Evolutionary conservation across 306 rosid species (phyloP), one percentile per base, ranked within the genome.

Genomic region (Geum urbanum): DNA sequence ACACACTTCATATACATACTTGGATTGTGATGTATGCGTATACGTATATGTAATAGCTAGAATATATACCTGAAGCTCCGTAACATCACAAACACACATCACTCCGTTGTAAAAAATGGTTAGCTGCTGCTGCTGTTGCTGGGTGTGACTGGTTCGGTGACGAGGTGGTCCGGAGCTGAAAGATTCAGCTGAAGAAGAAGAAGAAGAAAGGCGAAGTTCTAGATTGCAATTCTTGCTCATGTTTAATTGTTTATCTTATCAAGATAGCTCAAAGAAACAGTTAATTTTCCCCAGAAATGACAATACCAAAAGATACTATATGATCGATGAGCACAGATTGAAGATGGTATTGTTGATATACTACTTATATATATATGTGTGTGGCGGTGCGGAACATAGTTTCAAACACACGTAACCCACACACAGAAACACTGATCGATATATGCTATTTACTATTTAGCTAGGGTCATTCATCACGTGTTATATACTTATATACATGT

Each of bases 91-190:
- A 64, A 83, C 88, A 39, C 86, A 91, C 71, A 89, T 83, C 66
- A 76, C 77, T 6, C 86, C 97, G 37, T 85, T 84, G 77, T 87
- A 91, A 81, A 91, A 82, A 57, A 87, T 82, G 22, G 96, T 91
- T 0, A 91, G 74, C 48, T 69, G 81, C 8, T 79, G 89, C 4
- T 52, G 56, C 52, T 58, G 24, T 16, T 4, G 0, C 8, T 4
- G 14, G 50, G 19, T 20, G 69, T 85, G 66, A 72, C 83, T 11
- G 10, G 61, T 20, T 56, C 5, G 61, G 16, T 11, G 40, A 24
- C 27, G 49, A 32, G 24, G 35, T 60, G 65, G 43, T 27, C 32
- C 32, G 8, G 54, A 8, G 66, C 11, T 53, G 39, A 72, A 69
- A 69, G 77, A 76, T 59, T 39, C 64, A 37, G 48, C 35, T 47